Conservation (phyloP, 352 stramenopile genomes). For the Phytophthora sp. region DNA sequence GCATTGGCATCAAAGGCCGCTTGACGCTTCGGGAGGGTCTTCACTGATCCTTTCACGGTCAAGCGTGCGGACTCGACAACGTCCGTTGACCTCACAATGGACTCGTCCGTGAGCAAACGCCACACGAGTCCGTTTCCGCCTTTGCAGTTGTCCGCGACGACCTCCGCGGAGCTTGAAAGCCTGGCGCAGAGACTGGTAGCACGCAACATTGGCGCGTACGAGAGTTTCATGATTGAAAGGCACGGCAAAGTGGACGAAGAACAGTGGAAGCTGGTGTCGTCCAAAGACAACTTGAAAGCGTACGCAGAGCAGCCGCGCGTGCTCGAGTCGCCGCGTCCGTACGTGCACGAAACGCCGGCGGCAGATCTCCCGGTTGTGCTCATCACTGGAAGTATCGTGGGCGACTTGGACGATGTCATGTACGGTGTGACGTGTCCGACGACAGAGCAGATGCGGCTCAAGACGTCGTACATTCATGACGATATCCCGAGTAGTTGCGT, state of each 20-base stretch:
- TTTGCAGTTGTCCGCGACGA: constrained; percentile 35
- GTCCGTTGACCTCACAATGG: constrained; percentile 12
- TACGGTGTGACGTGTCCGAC: constrained; percentile 42
- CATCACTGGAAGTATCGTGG: constrained; percentile 38
- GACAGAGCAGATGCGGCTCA: constrained; percentile 44
- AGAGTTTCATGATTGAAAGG: constrained; percentile 40
- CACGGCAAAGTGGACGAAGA: constrained; percentile 36
- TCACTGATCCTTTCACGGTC: constrained; percentile 25
- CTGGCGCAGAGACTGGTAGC: constrained; percentile 37
- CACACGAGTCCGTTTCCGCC: constrained; percentile 43
- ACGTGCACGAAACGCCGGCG: constrained; percentile 19
- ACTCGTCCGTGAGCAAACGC: constrained; percentile 27
- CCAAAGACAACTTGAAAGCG: constrained; percentile 34
- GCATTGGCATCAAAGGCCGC: constrained; percentile 18
- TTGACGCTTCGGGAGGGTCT: constrained; percentile 30
- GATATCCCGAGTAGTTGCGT: constrained; percentile 51
- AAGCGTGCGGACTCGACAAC: constrained; percentile 11
- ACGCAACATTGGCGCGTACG: constrained; percentile 36
- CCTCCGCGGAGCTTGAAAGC: constrained; percentile 22
- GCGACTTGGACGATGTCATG: constrained; percentile 48
- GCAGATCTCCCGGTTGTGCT: constrained; percentile 39
- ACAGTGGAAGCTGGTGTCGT: constrained; percentile 40
- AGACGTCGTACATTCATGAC: constrained; percentile 53
- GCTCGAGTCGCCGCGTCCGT: background rate
- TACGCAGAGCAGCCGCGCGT: constrained; percentile 28